Conservation (phyloP, 1,139 yeast species). For the Suhomyces taliae region DNA sequence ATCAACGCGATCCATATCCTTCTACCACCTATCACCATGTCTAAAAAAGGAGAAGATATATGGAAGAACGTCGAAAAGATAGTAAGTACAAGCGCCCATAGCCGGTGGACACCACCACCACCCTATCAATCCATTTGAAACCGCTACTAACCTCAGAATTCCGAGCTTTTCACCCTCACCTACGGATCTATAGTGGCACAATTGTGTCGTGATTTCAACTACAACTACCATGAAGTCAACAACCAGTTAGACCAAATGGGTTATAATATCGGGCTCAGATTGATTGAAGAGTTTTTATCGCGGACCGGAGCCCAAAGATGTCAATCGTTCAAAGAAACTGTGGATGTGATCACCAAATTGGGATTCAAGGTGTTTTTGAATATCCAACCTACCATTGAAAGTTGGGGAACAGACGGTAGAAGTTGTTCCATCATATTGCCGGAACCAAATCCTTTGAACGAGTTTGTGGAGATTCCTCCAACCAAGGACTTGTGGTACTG, state of each 20-base stretch:
- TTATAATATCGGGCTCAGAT: slow-evolving; percentile 84
- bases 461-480: slow-evolving; percentile 86
- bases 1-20: background rate
- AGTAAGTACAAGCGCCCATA: slow-evolving; percentile 41
- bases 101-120: slow-evolving; percentile 79
- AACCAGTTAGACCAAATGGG: slow-evolving; percentile 90
- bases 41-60: slow-evolving; percentile 80
- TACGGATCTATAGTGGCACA: slow-evolving; percentile 97
- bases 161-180: slow-evolving; percentile 88
- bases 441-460: slow-evolving; percentile 84
- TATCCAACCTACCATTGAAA: slow-evolving; percentile 70
- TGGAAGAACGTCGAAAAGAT: slow-evolving; percentile 94
- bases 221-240: slow-evolving; percentile 78
- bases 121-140: slow-evolving; percentile 71
- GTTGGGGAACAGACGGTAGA: slow-evolving; percentile 77
- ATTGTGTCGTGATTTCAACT: slow-evolving; percentile 76
- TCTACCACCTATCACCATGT: slow-evolving; percentile 31
- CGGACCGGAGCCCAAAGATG: slow-evolving; percentile 85
- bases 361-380: slow-evolving; percentile 91
- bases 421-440: slow-evolving; percentile 70
- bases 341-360: slow-evolving; percentile 79
- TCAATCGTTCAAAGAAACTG: slow-evolving; percentile 76
- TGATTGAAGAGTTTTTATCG: slow-evolving; percentile 91
- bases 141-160: slow-evolving; percentile 47
- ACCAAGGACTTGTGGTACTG: slow-evolving; percentile 85